phyloP scores from a whole-genome alignment of 257 asterid species.

The Nicotiana attenuata region DNA sequence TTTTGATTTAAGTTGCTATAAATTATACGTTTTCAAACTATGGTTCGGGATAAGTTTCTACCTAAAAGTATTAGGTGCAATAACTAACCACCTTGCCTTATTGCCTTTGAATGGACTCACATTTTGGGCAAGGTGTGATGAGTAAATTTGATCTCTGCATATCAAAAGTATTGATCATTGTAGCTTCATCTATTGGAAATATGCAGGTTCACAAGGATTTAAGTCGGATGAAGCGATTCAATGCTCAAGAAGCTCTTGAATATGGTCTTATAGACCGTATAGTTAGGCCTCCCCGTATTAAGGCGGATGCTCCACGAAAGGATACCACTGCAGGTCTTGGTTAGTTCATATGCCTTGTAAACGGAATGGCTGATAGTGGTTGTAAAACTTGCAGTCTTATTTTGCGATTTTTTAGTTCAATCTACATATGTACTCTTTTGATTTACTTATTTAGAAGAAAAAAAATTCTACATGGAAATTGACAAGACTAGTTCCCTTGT shows the following conservation, averaged over 20 bases:
- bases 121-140: background rate
- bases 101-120: background rate
- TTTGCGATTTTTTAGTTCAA: background rate
- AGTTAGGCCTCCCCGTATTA: slow-evolving; percentile 61
- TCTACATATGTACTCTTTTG: background rate
- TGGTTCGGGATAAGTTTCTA: background rate
- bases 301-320: slow-evolving; percentile 43
- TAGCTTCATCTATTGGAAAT: background rate
- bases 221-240: slow-evolving; percentile 56
- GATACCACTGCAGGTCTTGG: slow-evolving; percentile 58
- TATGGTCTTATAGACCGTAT: slow-evolving; percentile 83
- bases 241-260: slow-evolving; percentile 78
- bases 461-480: background rate
- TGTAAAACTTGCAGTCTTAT: background rate
- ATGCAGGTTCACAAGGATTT: slow-evolving; percentile 71
- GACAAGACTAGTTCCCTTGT: background rate
- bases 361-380: background rate
- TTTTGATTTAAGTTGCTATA: background rate
- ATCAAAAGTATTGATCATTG: background rate
- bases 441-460: background rate
- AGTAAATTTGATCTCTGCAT: background rate
- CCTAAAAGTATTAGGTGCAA: background rate
- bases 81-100: background rate
- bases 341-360: slow-evolving; percentile 20
- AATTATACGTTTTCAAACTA: background rate